Percentiles rank a stretch among this genome's conserved stretches.
phyloP scores from a whole-genome alignment of 1,139 yeast genomes.

The Saccharomycopsis crataegensis region DNA sequence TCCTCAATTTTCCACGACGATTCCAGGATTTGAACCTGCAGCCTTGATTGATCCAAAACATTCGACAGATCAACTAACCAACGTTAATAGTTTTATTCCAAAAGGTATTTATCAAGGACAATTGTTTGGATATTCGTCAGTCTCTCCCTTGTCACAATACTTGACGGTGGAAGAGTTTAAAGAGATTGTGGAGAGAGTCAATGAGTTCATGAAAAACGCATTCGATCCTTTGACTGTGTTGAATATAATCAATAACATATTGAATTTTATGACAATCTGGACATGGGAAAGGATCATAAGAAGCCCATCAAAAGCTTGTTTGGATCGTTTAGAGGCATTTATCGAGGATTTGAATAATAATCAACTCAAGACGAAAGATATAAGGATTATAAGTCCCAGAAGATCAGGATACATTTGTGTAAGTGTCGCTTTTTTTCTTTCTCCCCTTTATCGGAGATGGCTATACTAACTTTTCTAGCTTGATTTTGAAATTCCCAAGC shows the following conservation, averaged over 20 bases:
- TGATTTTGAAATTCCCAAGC: slow-evolving; percentile 43
- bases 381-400: slow-evolving; percentile 47
- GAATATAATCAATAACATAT: slow-evolving; percentile 35
- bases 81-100: slow-evolving; percentile 27
- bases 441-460: no score
- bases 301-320: slow-evolving; percentile 30
- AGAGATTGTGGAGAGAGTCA: slow-evolving; percentile 39
- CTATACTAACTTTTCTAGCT: slow-evolving; percentile 24
- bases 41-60: slow-evolving; percentile 34
- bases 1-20: slow-evolving; percentile 51
- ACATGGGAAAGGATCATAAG: slow-evolving; percentile 26
- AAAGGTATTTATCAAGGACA: slow-evolving; percentile 37
- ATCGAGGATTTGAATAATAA: slow-evolving; percentile 36
- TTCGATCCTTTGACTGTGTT: slow-evolving; percentile 32
- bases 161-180: slow-evolving; percentile 34
- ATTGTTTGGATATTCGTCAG: slow-evolving; percentile 44
- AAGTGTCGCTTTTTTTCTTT: slow-evolving; percentile 24
- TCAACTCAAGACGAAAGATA: slow-evolving; percentile 25
- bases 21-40: slow-evolving; percentile 67
- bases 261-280: slow-evolving; percentile 45
- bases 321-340: slow-evolving; percentile 38
- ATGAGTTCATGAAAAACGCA: slow-evolving; percentile 35
- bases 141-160: slow-evolving; percentile 45
- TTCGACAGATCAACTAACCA: not conserved
- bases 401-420: slow-evolving; percentile 57